Evolutionary conservation across 2,329 filamentous ascomycete species (phyloP), one percentile per base, ranked within the genome.

Genomic region (Hypoxylon rubiginosum): DNA sequence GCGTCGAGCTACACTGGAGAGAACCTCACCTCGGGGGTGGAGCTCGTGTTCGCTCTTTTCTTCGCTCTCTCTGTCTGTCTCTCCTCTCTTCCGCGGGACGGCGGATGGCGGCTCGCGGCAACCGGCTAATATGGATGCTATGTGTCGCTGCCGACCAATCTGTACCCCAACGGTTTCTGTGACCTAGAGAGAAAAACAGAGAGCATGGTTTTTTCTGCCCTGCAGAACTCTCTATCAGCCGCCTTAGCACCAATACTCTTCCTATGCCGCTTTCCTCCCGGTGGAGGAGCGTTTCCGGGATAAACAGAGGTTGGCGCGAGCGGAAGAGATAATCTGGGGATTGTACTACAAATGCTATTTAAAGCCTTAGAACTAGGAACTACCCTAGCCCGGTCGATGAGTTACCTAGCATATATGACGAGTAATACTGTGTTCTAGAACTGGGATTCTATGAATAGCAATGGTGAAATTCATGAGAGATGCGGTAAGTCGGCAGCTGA

Each of bases 71-170:
- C n/a, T n/a, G n/a, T 21, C 15, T n/a, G 24, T 30, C 19, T 24
- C 17, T 30, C 28, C 53, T n/a, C 46, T 64, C 57, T 24, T 51
- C 54, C 34, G 63, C 66, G 66, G 63, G 32, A 66, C 52, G 52
- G 66, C 66, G 66, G 66, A 49, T 66, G 41, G 63, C 63, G 63
- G 55, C 36, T 58, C 56, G 64, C 63, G 64, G 60, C 57, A 64
- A 53, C 59, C 67, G 67, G 67, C 64, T 69, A 67, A 69, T 69
- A 51, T 61, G 50, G 46, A 49, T 39, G n/a, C 52, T 49, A n/a
- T n/a, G 4, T 58, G 17, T 50, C 56, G 21, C 45, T 24, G 28
- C 32, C 41, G 50, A 15, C 58, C 50, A 34, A 19, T n/a, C 28
- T 13, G n/a, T 24, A 48, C 5, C 17, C 45, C 26, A 24, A 17